Percentiles rank a stretch among this genome's conserved stretches.
These are phyloP conservation scores for Boechera stricta DNA, from an alignment of 345 rosid genomes.

Conservation along the genomic window DNA sequence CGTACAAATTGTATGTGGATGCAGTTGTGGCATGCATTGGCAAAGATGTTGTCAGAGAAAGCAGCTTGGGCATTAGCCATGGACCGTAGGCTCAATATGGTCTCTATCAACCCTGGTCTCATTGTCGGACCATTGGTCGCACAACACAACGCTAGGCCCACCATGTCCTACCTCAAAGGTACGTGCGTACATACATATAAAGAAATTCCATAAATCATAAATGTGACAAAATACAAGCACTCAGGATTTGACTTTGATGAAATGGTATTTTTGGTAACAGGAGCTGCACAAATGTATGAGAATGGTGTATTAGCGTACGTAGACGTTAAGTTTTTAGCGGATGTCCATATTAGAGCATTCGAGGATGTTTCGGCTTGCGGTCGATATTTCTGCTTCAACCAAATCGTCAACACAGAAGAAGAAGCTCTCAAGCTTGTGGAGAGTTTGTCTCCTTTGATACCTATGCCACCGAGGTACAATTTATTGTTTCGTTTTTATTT, in stretches of 20 bases:
- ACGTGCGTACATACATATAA: conserved; percentile 23
- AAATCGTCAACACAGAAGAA: conserved; percentile 67
- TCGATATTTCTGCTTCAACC: conserved; percentile 85
- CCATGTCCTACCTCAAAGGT: conserved; percentile 89
- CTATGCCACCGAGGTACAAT: conserved; percentile 68
- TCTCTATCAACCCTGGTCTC: conserved; percentile 83
- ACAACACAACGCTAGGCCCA: conserved; percentile 69
- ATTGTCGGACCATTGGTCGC: conserved; percentile 76
- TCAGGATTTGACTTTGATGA: conserved; percentile 4
- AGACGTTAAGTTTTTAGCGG: conserved; percentile 66
- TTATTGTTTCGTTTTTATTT: background rate
- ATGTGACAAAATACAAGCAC: background rate
- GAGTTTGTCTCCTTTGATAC: conserved; percentile 69
- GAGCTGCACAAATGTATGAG: conserved; percentile 88
- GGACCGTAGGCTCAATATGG: conserved; percentile 89
- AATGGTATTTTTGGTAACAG: conserved; percentile 45
- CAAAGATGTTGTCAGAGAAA: conserved; percentile 81
- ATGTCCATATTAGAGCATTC: conserved; percentile 72
- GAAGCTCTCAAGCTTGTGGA: conserved; percentile 67
- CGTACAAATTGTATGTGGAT: conserved; percentile 22
- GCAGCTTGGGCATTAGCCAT: conserved; percentile 96
- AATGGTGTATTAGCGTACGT: conserved; percentile 83
- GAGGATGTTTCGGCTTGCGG: conserved; percentile 76
- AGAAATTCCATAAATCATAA: background rate
- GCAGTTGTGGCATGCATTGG: conserved; percentile 86